Evolutionary conservation across 768 basidiomycete species (phyloP).

Genomic region (Glaciozyma martinii): DNA sequence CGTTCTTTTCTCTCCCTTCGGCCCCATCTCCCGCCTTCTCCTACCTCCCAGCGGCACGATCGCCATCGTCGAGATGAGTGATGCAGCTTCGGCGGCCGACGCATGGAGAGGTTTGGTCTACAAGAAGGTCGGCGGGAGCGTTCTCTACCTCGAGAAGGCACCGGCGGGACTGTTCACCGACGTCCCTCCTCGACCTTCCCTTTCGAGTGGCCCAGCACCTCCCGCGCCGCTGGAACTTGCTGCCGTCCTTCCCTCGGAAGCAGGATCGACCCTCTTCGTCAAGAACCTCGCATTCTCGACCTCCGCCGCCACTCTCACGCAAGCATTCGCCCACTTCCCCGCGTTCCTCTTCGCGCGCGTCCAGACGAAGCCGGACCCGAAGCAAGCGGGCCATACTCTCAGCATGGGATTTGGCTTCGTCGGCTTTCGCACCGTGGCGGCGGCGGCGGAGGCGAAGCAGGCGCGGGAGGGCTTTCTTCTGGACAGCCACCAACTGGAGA

Average conservation of each 20-base stretch:
- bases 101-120: slow-evolving; percentile 81
- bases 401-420: slow-evolving; percentile 97
- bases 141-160: slow-evolving; percentile 88
- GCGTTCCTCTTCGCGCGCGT: slow-evolving; percentile 74
- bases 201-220: background rate
- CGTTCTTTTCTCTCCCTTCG: slow-evolving; percentile 68
- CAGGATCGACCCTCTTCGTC: slow-evolving; percentile 67
- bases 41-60: slow-evolving; percentile 89
- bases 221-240: background rate
- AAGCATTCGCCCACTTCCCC: slow-evolving; percentile 64
- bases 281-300: slow-evolving; percentile 96
- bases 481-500: slow-evolving; percentile 74
- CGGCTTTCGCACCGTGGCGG: slow-evolving; percentile 69
- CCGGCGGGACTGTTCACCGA: slow-evolving; percentile 71
- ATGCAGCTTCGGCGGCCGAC: slow-evolving; percentile 57
- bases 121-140: slow-evolving; percentile 72
- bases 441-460: slow-evolving; percentile 63
- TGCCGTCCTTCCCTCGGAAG: background rate
- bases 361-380: slow-evolving; percentile 83
- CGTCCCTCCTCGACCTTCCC: slow-evolving; percentile 14
- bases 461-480: slow-evolving; percentile 72
- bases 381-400: slow-evolving; percentile 55
- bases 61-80: slow-evolving; percentile 79
- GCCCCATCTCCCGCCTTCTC: slow-evolving; percentile 57
- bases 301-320: slow-evolving; percentile 59